Conservation (phyloP, 1,139 yeast species). For the Pichia sp. region DNA sequence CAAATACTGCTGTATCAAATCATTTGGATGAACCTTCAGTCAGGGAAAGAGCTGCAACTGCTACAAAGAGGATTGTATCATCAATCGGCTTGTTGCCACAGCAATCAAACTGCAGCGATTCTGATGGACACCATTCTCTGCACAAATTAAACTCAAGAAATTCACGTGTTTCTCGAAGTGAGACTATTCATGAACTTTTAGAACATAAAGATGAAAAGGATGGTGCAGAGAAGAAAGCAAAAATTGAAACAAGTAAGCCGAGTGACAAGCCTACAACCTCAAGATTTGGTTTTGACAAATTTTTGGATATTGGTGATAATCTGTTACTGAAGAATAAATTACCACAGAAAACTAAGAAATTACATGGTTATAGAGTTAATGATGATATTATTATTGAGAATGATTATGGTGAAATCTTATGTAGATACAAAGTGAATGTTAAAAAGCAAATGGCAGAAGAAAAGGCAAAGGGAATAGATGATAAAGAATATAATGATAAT, state of each 20-base stretch:
- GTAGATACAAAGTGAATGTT: slow-evolving; percentile 65
- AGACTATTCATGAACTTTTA: neutral
- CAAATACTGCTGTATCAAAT: slow-evolving; percentile 8
- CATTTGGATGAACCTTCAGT: neutral
- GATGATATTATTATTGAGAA: slow-evolving; percentile 78
- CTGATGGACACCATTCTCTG: neutral
- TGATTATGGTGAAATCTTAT: slow-evolving; percentile 83
- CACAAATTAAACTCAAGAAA: neutral
- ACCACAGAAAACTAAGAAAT: slow-evolving; percentile 20
- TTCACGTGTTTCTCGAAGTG: neutral
- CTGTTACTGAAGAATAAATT: slow-evolving; percentile 7
- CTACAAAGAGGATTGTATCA: slow-evolving; percentile 9
- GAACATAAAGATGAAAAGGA: neutral
- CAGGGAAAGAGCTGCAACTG: slow-evolving; percentile 11
- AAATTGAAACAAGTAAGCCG: neutral
- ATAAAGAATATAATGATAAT: slow-evolving; percentile 12
- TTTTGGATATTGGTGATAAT: slow-evolving; percentile 13
- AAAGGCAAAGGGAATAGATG: slow-evolving; percentile 4
- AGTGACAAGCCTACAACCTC: slow-evolving; percentile 1
- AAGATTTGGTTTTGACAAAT: slow-evolving; percentile 8
- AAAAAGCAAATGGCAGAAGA: slow-evolving; percentile 18
- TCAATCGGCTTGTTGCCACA: slow-evolving; percentile 8
- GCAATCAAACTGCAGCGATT: neutral
- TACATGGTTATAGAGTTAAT: slow-evolving; percentile 54
- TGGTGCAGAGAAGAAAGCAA: neutral